phyloP scores from a whole-genome alignment of 73 alveolate genomes.

The Paramecium primaurelia region DNA sequence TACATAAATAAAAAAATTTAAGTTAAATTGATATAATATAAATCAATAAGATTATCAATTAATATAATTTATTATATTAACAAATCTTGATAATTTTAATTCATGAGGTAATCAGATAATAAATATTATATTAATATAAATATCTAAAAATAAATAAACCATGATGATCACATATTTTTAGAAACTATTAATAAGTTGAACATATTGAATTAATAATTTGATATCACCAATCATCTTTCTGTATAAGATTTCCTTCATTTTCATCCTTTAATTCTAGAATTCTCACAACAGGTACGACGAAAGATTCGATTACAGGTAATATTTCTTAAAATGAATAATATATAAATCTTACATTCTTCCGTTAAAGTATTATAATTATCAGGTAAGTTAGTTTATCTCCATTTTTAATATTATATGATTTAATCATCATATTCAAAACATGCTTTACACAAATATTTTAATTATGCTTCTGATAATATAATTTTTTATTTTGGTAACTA shows the following conservation, averaged over 20 bases:
- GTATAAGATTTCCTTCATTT: neutral
- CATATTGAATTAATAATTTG: neutral
- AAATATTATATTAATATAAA: neutral
- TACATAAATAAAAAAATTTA: too few species aligned
- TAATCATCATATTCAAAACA: neutral
- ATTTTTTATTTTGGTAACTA: neutral
- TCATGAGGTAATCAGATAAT: neutral
- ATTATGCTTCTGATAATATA: neutral
- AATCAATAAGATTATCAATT: too few species aligned
- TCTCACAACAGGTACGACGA: neutral
- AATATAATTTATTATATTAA: too few species aligned
- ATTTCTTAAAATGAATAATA: neutral
- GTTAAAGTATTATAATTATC: neutral
- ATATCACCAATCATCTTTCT: slow-evolving; percentile 30
- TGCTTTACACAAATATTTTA: neutral
- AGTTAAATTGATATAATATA: too few species aligned
- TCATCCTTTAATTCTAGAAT: neutral
- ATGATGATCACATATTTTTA: neutral
- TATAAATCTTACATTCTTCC: neutral
- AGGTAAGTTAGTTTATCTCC: neutral
- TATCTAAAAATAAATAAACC: neutral
- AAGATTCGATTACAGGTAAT: neutral
- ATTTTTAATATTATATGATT: neutral
- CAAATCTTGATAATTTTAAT: neutral
- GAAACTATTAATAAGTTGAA: neutral